Percentiles rank a stretch among this genome's conserved stretches.
Conservation (phyloP, 1,139 yeast genomes). For the Oligophagozyma castellii region DNA sequence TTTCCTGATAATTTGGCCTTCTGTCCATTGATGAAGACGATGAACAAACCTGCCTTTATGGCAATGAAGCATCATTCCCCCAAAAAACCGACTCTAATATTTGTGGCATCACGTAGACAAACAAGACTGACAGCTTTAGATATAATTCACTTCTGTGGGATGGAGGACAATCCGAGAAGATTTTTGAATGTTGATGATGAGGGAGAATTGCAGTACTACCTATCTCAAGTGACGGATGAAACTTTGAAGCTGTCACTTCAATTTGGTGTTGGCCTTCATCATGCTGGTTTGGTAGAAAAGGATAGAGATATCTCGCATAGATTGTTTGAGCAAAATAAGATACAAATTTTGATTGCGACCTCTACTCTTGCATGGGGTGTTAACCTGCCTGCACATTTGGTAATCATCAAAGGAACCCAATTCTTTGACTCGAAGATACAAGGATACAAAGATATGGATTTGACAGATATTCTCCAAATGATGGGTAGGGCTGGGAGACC, state of each 20-base stretch:
- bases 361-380: conserved; percentile 75
- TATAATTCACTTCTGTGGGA: conserved; percentile 83
- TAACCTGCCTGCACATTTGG: conserved; percentile 48
- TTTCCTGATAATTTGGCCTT: conserved; percentile 91
- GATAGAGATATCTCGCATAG: conserved; percentile 84
- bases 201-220: conserved; percentile 49
- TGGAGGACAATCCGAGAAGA: conserved; percentile 84
- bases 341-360: conserved; percentile 86
- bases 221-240: conserved; percentile 71
- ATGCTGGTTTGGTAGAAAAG: conserved; percentile 88
- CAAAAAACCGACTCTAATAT: conserved; percentile 77
- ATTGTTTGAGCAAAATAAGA: conserved; percentile 69
- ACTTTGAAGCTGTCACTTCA: conserved; percentile 73
- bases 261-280: conserved; percentile 94
- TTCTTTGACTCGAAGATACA: conserved; percentile 31
- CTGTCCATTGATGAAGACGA: conserved; percentile 90
- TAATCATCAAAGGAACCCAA: conserved; percentile 44
- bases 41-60: conserved; percentile 96
- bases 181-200: conserved; percentile 65
- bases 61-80: conserved; percentile 96
- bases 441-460: conserved; percentile 47
- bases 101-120: conserved; percentile 95
- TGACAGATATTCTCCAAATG: conserved; percentile 64
- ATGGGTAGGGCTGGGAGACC: conserved; percentile 85
- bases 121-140: conserved; percentile 91